A percentile compares a stretch with the other conserved stretches of the same genome.
Evolutionary conservation across 164 flowering plant species (phyloP).

Genomic region (Macadamia integrifolia): DNA sequence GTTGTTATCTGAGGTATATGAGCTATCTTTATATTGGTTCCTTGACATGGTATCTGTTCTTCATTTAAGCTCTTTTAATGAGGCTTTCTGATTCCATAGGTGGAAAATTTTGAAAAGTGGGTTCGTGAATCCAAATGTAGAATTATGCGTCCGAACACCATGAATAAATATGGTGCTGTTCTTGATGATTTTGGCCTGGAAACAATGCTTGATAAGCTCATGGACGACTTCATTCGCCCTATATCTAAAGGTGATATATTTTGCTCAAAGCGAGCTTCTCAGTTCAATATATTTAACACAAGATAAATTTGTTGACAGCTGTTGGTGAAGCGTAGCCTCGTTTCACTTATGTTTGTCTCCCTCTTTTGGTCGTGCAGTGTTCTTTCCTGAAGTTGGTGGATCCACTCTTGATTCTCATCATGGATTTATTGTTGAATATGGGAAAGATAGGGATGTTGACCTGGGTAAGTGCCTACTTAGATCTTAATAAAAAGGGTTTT

Average conservation of each 20-base stretch:
- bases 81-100: slow-evolving; percentile 48
- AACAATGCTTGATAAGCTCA: slow-evolving; percentile 77
- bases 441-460: slow-evolving; percentile 71
- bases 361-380: slow-evolving; percentile 44
- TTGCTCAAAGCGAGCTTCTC: not conserved
- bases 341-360: not conserved
- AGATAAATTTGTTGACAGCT: not conserved
- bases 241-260: slow-evolving; percentile 55
- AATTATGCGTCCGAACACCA: slow-evolving; percentile 94
- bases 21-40: slow-evolving; percentile 8
- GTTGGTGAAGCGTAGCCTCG: not conserved
- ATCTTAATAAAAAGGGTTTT: too few relatives aligned
- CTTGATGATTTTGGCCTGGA: slow-evolving; percentile 98
- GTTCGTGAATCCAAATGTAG: slow-evolving; percentile 61
- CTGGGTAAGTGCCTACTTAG: slow-evolving; percentile 50
- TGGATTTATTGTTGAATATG: slow-evolving; percentile 98
- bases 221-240: slow-evolving; percentile 76
- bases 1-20: slow-evolving; percentile 64
- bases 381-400: slow-evolving; percentile 92
- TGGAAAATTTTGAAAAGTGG: slow-evolving; percentile 87
- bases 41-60: slow-evolving; percentile 6
- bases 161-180: slow-evolving; percentile 92
- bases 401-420: slow-evolving; percentile 86
- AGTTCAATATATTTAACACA: not conserved
- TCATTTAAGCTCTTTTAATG: slow-evolving; percentile 19